These are phyloP conservation scores for Helichrysum umbraculigerum DNA, from an alignment of 129 eudicot genomes.

Conservation along the genomic window DNA sequence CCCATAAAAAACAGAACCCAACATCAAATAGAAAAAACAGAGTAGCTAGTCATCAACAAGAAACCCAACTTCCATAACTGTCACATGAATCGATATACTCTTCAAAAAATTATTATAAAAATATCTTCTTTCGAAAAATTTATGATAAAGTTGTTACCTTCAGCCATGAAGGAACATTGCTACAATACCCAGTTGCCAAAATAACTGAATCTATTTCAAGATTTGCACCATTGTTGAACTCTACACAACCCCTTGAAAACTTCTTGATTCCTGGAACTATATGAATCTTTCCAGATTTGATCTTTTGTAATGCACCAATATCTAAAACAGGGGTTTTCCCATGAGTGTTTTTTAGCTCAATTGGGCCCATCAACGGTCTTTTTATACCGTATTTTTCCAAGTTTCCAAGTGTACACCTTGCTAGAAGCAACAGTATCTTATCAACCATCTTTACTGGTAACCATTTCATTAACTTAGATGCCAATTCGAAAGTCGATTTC, in stretches of 20 bases:
- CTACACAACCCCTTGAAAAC: conserved; percentile 57
- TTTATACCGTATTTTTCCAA: conserved; percentile 71
- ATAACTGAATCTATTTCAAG: conserved; percentile 76
- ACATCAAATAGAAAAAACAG: conserved; percentile 27
- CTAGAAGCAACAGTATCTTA: conserved; percentile 46
- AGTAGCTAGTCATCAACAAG: conserved; percentile 38
- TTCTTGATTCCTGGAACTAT: conserved; percentile 81
- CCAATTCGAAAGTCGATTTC: conserved; percentile 77
- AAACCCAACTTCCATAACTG: conserved; percentile 75
- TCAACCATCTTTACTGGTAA: conserved; percentile 62
- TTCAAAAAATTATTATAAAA: neutral
- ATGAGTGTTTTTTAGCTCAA: conserved; percentile 63
- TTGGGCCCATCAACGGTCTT: conserved; percentile 78
- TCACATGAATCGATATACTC: conserved; percentile 47
- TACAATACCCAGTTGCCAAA: conserved; percentile 90
- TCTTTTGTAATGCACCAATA: conserved; percentile 66
- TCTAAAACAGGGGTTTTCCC: conserved; percentile 92
- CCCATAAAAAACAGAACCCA: conserved; percentile 24
- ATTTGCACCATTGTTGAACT: conserved; percentile 55
- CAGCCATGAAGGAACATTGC: conserved; percentile 96
- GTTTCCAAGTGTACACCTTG: conserved; percentile 58
- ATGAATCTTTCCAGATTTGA: conserved; percentile 59
- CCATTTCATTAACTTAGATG: conserved; percentile 63
- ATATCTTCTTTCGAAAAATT: neutral
- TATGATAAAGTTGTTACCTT: conserved; percentile 51